Conservation (phyloP, 2,329 filamentous ascomycete genomes). For the Alternaria sp. region DNA sequence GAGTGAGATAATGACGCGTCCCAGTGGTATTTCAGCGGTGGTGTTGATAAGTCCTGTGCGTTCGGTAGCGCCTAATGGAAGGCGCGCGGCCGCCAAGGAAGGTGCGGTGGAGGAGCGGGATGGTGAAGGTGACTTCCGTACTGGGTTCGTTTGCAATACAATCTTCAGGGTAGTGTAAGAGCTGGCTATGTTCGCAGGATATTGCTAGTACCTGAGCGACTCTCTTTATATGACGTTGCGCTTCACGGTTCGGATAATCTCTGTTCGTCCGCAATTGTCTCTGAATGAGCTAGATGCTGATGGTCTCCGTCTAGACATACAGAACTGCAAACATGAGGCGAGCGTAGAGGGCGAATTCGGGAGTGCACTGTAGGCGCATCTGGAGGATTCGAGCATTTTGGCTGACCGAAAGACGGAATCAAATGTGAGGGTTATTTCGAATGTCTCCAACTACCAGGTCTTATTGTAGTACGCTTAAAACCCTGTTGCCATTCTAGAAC, state of each 20-base stretch:
- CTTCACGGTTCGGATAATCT: not conserved
- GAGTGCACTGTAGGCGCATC: not conserved
- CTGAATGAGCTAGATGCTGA: not conserved
- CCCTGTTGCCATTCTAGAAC: not conserved
- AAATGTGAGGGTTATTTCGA: not conserved
- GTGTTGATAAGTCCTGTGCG: not conserved
- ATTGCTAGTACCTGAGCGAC: not conserved
- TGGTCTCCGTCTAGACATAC: not conserved
- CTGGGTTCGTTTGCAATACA: not conserved
- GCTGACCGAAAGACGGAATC: not conserved
- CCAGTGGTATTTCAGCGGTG: not conserved
- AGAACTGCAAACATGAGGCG: not conserved
- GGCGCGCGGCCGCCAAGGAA: not conserved
- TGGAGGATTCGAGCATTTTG: not conserved
- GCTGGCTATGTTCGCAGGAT: not conserved
- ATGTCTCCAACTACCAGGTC: not conserved
- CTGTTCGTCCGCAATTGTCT: not conserved
- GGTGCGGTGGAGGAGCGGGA: constrained; percentile 1
- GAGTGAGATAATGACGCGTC: not conserved
- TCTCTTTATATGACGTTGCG: not conserved
- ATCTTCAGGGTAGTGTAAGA: not conserved
- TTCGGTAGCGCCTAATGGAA: not conserved
- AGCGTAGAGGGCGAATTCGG: not conserved
- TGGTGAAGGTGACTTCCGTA: not conserved
- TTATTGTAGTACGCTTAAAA: not conserved